Evolutionary conservation across 345 rosid genomes (phyloP).

Genomic region (Angophora floribunda): DNA sequence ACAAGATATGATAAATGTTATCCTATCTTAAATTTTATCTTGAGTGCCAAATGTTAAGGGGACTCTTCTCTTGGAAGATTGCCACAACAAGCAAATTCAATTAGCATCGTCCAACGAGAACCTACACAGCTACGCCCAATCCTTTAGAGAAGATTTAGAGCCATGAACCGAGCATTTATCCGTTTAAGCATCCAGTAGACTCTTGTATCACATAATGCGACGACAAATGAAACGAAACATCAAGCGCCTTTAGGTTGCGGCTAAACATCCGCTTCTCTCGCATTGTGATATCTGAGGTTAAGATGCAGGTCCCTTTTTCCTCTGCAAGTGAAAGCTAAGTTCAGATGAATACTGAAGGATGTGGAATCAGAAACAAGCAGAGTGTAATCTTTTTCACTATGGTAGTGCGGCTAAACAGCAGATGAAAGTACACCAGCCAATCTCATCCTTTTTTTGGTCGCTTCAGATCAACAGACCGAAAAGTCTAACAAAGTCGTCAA

Average conservation of each 20-base stretch:
- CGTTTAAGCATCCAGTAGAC: neutral
- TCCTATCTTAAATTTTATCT: too few species aligned
- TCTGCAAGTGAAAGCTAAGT: neutral
- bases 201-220: neutral
- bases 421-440: neutral
- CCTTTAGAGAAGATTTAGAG: neutral
- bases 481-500: neutral
- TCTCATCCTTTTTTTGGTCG: neutral
- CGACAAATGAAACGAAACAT: neutral
- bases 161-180: neutral
- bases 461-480: neutral
- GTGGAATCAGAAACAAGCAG: neutral
- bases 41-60: neutral
- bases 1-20: too few species aligned
- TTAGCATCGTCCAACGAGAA: neutral
- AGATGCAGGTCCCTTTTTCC: neutral
- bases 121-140: neutral
- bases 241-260: too few species aligned
- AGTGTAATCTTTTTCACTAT: neutral
- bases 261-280: neutral
- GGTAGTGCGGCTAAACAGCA: neutral
- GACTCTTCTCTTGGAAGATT: neutral
- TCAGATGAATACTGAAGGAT: neutral
- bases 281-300: neutral
- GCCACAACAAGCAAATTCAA: too few species aligned